Evolutionary conservation across 345 rosid species (phyloP).

Genomic region (Melaleuca alternifolia): DNA sequence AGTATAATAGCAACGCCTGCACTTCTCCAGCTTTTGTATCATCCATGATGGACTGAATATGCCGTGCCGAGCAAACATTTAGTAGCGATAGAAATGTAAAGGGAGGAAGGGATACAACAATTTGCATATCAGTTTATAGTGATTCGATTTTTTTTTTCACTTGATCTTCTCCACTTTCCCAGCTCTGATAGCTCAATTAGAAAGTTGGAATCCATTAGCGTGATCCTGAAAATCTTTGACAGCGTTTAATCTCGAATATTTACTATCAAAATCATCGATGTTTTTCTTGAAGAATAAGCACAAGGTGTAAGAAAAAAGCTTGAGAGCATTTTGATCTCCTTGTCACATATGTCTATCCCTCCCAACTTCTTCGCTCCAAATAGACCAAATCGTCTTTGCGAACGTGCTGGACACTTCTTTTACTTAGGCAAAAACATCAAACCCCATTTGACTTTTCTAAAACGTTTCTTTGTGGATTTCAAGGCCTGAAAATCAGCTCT

Average conservation of each 20-base stretch:
- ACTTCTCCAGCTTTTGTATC: neutral
- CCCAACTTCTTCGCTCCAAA: neutral
- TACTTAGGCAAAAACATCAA: neutral
- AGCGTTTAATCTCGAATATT: neutral
- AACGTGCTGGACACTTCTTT: neutral
- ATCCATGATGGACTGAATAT: neutral
- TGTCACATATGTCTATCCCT: neutral
- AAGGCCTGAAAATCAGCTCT: neutral
- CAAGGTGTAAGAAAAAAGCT: neutral
- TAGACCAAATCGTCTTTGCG: neutral
- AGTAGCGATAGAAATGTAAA: neutral
- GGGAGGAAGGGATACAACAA: neutral
- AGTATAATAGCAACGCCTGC: neutral
- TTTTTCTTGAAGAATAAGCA: neutral
- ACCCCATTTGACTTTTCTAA: neutral
- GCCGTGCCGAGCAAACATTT: neutral
- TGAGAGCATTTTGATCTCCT: neutral
- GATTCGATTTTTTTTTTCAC: neutral
- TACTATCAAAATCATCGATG: neutral
- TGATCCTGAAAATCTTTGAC: neutral
- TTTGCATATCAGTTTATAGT: neutral
- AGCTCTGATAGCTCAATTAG: neutral
- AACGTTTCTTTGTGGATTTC: neutral
- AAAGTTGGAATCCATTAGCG: neutral
- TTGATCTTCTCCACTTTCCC: neutral